These are phyloP conservation scores for Arthrobotrys musiformis DNA, from an alignment of 2,329 filamentous ascomycete genomes.

Conservation along the genomic window DNA sequence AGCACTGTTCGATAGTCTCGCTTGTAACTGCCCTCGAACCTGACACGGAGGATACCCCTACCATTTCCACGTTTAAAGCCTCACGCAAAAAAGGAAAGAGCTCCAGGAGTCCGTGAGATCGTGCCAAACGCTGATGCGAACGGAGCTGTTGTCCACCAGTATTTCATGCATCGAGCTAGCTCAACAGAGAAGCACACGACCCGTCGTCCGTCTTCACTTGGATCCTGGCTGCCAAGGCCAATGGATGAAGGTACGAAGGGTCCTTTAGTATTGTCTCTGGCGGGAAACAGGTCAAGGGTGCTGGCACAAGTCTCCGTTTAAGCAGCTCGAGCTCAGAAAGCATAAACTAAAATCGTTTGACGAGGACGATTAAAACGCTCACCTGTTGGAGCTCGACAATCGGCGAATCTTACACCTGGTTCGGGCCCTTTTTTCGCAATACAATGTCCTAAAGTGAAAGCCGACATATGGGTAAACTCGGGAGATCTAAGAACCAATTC, in stretches of 20 bases:
- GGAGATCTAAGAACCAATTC: slow-evolving; percentile 10
- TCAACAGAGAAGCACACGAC: slow-evolving; percentile 24
- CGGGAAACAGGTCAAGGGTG: slow-evolving; percentile 46
- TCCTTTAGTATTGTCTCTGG: slow-evolving; percentile 29
- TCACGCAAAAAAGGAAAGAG: slow-evolving; percentile 50
- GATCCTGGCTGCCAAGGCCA: slow-evolving; percentile 37
- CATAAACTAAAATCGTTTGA: slow-evolving; percentile 10
- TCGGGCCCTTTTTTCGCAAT: slow-evolving; percentile 50
- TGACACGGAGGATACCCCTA: slow-evolving; percentile 41
- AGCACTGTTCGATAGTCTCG: slow-evolving; percentile 15
- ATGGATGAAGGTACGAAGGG: not conserved
- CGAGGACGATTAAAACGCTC: slow-evolving; percentile 33
- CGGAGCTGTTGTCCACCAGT: slow-evolving; percentile 20
- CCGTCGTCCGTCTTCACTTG: slow-evolving; percentile 15
- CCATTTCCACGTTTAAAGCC: slow-evolving; percentile 53
- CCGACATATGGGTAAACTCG: slow-evolving; percentile 16
- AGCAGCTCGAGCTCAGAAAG: slow-evolving; percentile 42
- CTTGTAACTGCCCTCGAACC: slow-evolving; percentile 40
- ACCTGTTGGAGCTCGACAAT: slow-evolving; percentile 47
- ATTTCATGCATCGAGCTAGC: slow-evolving; percentile 33
- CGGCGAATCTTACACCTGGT: slow-evolving; percentile 12
- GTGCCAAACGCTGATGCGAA: slow-evolving; percentile 33
- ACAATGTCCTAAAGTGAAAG: slow-evolving; percentile 42
- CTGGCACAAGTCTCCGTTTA: slow-evolving; percentile 53
- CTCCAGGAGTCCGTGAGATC: slow-evolving; percentile 43